Evolutionary conservation across 495 filamentous ascomycete genomes (phyloP).

Genomic region (Entonaema liquescens): DNA sequence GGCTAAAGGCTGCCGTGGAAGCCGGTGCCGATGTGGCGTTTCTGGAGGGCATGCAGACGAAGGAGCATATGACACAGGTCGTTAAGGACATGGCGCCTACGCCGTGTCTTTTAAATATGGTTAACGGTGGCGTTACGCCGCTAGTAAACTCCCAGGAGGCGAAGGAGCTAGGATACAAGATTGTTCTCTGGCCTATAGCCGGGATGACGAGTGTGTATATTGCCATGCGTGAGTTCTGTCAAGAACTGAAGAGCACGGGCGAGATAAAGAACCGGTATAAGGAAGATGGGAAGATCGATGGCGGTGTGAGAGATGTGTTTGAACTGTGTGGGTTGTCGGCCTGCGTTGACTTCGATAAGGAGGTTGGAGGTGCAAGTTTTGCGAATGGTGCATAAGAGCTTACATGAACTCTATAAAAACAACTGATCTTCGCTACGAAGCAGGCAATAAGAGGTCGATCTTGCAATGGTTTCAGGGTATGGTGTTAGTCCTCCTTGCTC

Average conservation of each 20-base stretch:
- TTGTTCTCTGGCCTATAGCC: conserved; percentile 69
- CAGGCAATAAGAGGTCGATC: not conserved
- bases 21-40: conserved; percentile 72
- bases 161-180: conserved; percentile 66
- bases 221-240: conserved; percentile 57
- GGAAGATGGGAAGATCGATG: conserved; percentile 53
- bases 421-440: not conserved
- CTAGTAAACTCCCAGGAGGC: conserved; percentile 64
- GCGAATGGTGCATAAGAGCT: conserved; percentile 33
- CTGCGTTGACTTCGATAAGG: conserved; percentile 50
- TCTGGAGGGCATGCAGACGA: conserved; percentile 68
- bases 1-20: conserved; percentile 64
- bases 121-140: conserved; percentile 68
- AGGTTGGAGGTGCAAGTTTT: conserved; percentile 44
- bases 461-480: not conserved
- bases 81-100: conserved; percentile 59
- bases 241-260: conserved; percentile 59
- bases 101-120: conserved; percentile 71
- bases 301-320: conserved; percentile 69
- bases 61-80: conserved; percentile 61
- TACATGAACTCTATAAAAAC: not conserved
- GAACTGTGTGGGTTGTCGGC: conserved; percentile 62
- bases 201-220: conserved; percentile 61
- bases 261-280: conserved; percentile 44
- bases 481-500: not conserved